Conservation (phyloP, 371 early-diverging fungal genomes). For the Mortierella sp. region DNA sequence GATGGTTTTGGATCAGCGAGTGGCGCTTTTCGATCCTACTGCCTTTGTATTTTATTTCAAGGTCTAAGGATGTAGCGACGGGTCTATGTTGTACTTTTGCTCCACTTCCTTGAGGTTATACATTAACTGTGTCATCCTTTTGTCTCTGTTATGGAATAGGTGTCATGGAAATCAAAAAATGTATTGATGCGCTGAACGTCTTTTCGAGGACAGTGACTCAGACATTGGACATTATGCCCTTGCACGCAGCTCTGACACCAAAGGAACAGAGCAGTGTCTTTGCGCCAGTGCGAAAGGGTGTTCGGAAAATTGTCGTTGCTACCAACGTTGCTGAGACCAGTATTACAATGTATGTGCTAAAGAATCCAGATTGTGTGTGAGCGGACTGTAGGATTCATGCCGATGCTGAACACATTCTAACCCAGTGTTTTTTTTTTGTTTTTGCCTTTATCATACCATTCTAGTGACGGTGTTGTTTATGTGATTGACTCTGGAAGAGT, state of each 20-base stretch:
- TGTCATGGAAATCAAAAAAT: conserved; percentile 79
- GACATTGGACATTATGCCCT: conserved; percentile 61
- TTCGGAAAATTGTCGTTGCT: conserved; percentile 89
- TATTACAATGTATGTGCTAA: conserved; percentile 84
- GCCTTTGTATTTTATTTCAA: too few relatives aligned
- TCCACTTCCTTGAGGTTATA: conserved; percentile 28
- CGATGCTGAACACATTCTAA: neutral
- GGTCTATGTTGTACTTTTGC: neutral
- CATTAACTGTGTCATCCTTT: neutral
- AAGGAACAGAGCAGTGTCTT: conserved; percentile 76
- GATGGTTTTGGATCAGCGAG: neutral
- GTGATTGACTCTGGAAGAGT: conserved; percentile 94
- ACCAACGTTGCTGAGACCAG: conserved; percentile 98
- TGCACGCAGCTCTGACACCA: conserved; percentile 84
- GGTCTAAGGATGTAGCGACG: too few relatives aligned
- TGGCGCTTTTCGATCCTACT: too few relatives aligned
- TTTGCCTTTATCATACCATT: neutral
- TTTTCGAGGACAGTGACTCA: conserved; percentile 40
- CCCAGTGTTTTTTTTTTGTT: neutral
- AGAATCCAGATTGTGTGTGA: too few relatives aligned
- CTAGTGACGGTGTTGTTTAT: conserved; percentile 90
- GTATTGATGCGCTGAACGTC: conserved; percentile 64
- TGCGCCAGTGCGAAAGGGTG: conserved; percentile 63
- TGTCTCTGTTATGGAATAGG: conserved; percentile 49
- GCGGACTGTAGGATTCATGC: too few relatives aligned